Base-by-base conservation (phyloP, 2,329 filamentous ascomycete genomes). In the Pseudogymnoascus sp. region DNA sequence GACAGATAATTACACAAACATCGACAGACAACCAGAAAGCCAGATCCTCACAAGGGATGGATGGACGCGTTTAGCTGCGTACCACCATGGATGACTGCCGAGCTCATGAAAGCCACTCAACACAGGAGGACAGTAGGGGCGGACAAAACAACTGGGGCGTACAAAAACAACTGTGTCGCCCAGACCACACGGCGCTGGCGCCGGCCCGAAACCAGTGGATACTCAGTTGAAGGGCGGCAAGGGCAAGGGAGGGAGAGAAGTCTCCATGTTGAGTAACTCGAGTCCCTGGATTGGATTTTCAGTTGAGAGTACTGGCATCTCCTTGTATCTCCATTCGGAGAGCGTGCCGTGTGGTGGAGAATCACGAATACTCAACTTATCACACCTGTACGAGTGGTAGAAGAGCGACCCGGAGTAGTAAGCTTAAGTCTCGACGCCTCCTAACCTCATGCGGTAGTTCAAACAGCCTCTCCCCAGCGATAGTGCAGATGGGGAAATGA, bases 401-500 rank as follows among this genome's bases (percentile, higher is more conserved):
- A 3, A 29, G 26, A 29, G 7, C 10, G 10, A 13, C 47, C 47
- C 26, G 31, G 47, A 53, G 47, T 53, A 53, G 47, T 53, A 53
- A 53, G 47, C 47, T 53, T 53, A 56, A 56, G 50, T 13, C 6
- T 33, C n/a, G 29, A 33, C 50, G 5, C 8, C 8, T 4, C 10
- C 50, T 56, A 61, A 42, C 59, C 59, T 6, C 4, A 61, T 38
- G 33, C 59, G 37, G 59, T 42, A 61, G 59, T 42, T 61, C 59
- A 61, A 61, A 61, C 59, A 29, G 59, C 33, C 24, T 38, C 37
- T 61, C 33, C 33, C 59, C 33, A 42, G 59, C n/a, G 33, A 38
- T 61, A 26, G 33, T 61, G 59, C 59, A 61, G 31, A 61, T 61
- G 33, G 59, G 59, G 59, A 61, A 42, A 61, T 61, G 59, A 61